These are phyloP conservation scores for Sclerotinia minor DNA, from an alignment of 2,329 filamentous ascomycete genomes.

Conservation along the genomic window DNA sequence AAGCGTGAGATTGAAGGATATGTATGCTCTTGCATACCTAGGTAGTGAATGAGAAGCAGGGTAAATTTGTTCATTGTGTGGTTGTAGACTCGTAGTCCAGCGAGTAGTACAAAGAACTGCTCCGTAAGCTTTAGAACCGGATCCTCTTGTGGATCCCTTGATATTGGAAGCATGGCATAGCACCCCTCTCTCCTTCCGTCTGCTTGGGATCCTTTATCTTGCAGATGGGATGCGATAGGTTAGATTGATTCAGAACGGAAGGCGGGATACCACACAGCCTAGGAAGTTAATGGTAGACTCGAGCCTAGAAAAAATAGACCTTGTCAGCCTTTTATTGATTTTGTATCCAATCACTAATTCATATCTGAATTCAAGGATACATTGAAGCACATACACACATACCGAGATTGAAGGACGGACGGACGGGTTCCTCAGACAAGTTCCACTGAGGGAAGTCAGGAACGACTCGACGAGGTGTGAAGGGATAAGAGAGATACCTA, in stretches of 20 bases:
- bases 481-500: background rate
- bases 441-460: background rate
- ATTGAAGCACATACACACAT: background rate
- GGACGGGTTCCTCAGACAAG: background rate
- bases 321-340: conserved; percentile 11
- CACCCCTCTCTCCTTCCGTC: conserved; percentile 2
- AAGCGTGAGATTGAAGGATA: conserved; percentile 18
- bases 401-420: background rate
- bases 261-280: background rate
- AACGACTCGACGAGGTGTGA: background rate
- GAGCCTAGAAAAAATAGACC: background rate
- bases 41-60: background rate
- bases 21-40: conserved; percentile 13
- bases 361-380: background rate
- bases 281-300: background rate
- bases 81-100: background rate
- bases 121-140: background rate
- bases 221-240: background rate
- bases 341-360: conserved; percentile 1
- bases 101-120: background rate
- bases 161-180: conserved; percentile 4
- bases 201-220: background rate
- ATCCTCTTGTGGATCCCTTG: conserved; percentile 9
- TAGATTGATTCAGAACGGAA: background rate
- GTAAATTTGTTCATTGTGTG: background rate